phyloP scores from a whole-genome alignment of 345 rosid species.

The Capsella bursapastoris region DNA sequence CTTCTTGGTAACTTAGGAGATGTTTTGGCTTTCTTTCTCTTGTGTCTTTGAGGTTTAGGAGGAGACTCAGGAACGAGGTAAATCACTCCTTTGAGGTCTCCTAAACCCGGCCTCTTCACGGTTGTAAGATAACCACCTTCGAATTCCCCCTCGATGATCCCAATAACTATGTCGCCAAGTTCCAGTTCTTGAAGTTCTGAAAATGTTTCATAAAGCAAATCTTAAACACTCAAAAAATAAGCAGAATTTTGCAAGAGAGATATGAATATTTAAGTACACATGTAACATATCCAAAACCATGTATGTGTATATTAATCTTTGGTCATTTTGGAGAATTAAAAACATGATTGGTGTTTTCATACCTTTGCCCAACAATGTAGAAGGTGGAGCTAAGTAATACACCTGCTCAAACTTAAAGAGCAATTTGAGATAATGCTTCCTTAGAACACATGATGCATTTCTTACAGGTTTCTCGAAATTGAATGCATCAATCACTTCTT shows the following conservation, averaged over 20 bases:
- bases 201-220: conserved; percentile 1
- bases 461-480: conserved; percentile 65
- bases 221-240: not conserved
- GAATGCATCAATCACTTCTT: conserved; percentile 67
- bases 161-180: conserved; percentile 57
- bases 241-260: no score
- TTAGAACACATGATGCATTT: conserved; percentile 71
- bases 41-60: conserved; percentile 34
- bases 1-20: conserved; percentile 33
- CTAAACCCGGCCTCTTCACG: conserved; percentile 52
- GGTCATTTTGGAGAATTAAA: not conserved
- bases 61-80: conserved; percentile 53
- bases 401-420: conserved; percentile 82
- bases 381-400: conserved; percentile 57
- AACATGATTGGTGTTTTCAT: not conserved
- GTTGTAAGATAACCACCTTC: conserved; percentile 71
- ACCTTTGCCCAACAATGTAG: conserved; percentile 29
- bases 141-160: conserved; percentile 76
- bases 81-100: conserved; percentile 67
- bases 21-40: conserved; percentile 4
- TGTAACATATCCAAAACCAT: not conserved
- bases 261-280: no score
- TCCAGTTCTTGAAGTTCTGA: conserved; percentile 42
- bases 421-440: conserved; percentile 62
- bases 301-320: not conserved